Evolutionary conservation across 768 basidiomycete genomes (phyloP).

Genomic region (Suillus sp.): DNA sequence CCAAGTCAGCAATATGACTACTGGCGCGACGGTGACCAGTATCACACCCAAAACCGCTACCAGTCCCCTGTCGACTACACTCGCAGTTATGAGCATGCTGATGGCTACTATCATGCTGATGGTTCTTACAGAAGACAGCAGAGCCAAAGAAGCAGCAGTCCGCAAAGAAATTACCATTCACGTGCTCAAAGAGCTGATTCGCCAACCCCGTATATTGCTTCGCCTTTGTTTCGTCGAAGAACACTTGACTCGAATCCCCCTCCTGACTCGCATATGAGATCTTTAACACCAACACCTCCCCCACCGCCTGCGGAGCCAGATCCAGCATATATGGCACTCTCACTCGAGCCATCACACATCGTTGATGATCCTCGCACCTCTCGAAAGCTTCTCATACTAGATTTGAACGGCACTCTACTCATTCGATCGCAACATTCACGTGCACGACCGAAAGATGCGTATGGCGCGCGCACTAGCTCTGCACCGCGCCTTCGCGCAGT

Average conservation of each 20-base stretch:
- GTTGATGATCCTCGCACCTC: slow-evolving; percentile 29
- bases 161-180: slow-evolving; percentile 4
- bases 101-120: neutral
- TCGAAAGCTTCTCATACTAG: slow-evolving; percentile 72
- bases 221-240: slow-evolving; percentile 15
- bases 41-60: neutral
- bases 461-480: slow-evolving; percentile 5
- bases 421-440: slow-evolving; percentile 51
- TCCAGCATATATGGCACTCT: slow-evolving; percentile 37
- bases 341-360: slow-evolving; percentile 29
- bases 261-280: slow-evolving; percentile 7
- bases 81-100: neutral
- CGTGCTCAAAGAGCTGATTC: neutral
- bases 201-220: slow-evolving; percentile 12
- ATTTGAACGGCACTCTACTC: slow-evolving; percentile 76
- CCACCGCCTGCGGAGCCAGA: slow-evolving; percentile 30
- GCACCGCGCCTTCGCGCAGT: slow-evolving; percentile 38
- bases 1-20: neutral
- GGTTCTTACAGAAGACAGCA: neutral
- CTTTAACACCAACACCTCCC: slow-evolving; percentile 14
- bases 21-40: neutral
- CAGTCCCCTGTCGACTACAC: neutral
- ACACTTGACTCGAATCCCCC: slow-evolving; percentile 12
- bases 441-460: slow-evolving; percentile 15
- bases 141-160: neutral